A percentile compares a stretch with the other conserved stretches of the same genome.
These are phyloP conservation scores for Neofusicoccum laricinum DNA, from an alignment of 2,329 filamentous ascomycete genomes.

Conservation along the genomic window DNA sequence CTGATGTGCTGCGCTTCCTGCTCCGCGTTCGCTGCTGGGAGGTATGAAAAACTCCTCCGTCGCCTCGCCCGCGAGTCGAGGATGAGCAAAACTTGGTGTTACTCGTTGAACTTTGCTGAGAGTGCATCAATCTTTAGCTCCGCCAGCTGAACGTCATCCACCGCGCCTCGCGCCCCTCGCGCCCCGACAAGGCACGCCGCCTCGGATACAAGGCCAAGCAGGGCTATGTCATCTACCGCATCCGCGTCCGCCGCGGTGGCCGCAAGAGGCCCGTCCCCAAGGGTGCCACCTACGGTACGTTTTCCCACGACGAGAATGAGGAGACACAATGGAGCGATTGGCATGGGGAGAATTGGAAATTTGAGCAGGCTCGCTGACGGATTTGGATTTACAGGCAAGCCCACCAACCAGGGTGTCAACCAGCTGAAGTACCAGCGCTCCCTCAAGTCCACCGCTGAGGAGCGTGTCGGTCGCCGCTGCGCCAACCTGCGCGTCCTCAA, in stretches of 20 bases:
- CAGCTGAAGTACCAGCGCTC: slow-evolving; percentile 99
- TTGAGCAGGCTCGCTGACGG: slow-evolving; percentile 4
- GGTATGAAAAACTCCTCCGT: slow-evolving; percentile 54
- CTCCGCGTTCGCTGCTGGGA: slow-evolving; percentile 96
- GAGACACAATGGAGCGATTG: background rate
- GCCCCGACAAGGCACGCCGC: slow-evolving; percentile 99
- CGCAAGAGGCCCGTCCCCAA: slow-evolving; percentile 95
- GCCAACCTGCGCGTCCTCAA: slow-evolving; percentile 99
- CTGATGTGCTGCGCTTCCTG: slow-evolving; percentile 99
- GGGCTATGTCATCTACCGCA: slow-evolving; percentile 99
- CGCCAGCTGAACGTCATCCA: slow-evolving; percentile 99
- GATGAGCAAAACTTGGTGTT: slow-evolving; percentile 48
- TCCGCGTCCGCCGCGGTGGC: slow-evolving; percentile 96
- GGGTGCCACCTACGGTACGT: slow-evolving; percentile 95
- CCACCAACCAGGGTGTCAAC: slow-evolving; percentile 99
- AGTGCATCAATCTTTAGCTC: slow-evolving; percentile 99
- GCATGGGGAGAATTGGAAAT: background rate
- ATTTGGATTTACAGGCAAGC: slow-evolving; percentile 71
- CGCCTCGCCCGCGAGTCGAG: slow-evolving; percentile 19
- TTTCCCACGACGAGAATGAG: background rate
- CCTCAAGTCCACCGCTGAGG: slow-evolving; percentile 94
- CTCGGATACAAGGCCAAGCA: slow-evolving; percentile 99
- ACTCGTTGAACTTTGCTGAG: slow-evolving; percentile 99
- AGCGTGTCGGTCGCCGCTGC: slow-evolving; percentile 98
- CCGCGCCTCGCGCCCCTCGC: slow-evolving; percentile 95